phyloP scores from a whole-genome alignment of 192 early-diverging fungal genomes.

The Bifiguratus adelaidae region DNA sequence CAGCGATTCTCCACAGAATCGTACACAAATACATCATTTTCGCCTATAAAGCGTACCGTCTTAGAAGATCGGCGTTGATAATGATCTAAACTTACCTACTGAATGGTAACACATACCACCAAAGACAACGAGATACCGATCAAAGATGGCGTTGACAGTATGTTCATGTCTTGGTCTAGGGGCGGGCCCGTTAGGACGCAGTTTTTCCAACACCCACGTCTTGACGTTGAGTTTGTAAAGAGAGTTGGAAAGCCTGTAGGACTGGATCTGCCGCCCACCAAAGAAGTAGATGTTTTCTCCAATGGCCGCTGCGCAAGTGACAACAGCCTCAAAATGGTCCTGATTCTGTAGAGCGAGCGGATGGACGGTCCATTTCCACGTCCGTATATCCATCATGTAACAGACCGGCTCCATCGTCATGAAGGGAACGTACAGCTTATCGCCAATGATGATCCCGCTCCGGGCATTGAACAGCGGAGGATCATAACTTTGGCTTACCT shows the following conservation, averaged over 20 bases:
- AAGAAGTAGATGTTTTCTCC: conserved; percentile 13
- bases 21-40: conserved; percentile 22
- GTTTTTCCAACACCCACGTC: conserved; percentile 2
- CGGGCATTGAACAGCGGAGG: conserved; percentile 9
- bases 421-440: conserved; percentile 14
- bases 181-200: conserved; percentile 4
- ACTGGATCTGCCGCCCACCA: conserved; percentile 9
- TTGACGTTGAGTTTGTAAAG: conserved; percentile 5
- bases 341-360: background rate
- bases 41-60: conserved; percentile 8
- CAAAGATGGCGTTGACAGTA: conserved; percentile 8
- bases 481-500: background rate
- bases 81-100: conserved; percentile 5
- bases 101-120: conserved; percentile 22
- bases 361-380: conserved; percentile 7
- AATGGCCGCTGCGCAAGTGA: conserved; percentile 9
- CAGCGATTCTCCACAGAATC: conserved; percentile 14
- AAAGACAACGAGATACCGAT: conserved; percentile 17
- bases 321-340: conserved; percentile 1
- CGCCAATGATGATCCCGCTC: conserved; percentile 5
- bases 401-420: conserved; percentile 7
- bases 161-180: conserved; percentile 22
- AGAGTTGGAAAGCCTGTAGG: conserved; percentile 10
- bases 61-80: too few species aligned
- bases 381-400: conserved; percentile 11